Percentiles rank a stretch among this genome's conserved stretches.
phyloP scores from a whole-genome alignment of 2,329 filamentous ascomycete species.

The Didymella lethalis region DNA sequence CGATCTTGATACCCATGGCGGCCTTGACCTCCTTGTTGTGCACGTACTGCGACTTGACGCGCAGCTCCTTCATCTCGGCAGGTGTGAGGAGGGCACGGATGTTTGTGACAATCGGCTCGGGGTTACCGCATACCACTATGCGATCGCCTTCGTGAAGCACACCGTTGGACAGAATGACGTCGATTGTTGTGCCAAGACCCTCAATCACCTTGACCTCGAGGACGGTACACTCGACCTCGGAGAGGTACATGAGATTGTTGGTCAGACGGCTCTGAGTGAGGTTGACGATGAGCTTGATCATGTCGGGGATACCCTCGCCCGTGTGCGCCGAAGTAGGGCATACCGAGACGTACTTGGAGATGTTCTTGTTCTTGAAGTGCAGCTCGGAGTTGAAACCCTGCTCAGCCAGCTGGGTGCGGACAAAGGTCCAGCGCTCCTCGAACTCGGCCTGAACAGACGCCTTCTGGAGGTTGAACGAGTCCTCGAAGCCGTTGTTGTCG shows the following conservation, averaged over 20 bases:
- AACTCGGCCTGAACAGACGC: constrained; percentile 96
- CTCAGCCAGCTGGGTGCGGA: constrained; percentile 92
- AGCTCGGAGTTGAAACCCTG: constrained; percentile 98
- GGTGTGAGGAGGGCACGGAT: constrained; percentile 94
- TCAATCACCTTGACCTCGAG: constrained; percentile 99
- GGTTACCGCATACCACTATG: constrained; percentile 94
- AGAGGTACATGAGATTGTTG: constrained; percentile 95
- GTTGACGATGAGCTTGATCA: constrained; percentile 93
- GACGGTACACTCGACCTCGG: constrained; percentile 96
- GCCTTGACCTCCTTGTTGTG: constrained; percentile 99
- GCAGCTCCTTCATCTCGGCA: constrained; percentile 89
- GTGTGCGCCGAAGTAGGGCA: constrained; percentile 97
- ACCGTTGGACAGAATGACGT: constrained; percentile 96
- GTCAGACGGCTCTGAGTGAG: constrained; percentile 98
- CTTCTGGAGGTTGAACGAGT: constrained; percentile 87
- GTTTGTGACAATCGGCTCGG: constrained; percentile 93
- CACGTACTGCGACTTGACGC: constrained; percentile 94
- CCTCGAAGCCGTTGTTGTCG: constrained; percentile 97
- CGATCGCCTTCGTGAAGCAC: constrained; percentile 92
- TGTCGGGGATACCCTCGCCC: constrained; percentile 98
- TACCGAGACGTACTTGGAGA: constrained; percentile 93
- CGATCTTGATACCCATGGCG: constrained; percentile 97
- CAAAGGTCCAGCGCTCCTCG: constrained; percentile 84
- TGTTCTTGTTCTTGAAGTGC: constrained; percentile 97
- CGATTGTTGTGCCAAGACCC: constrained; percentile 97